Base-by-base conservation (phyloP, 345 rosid species). In the Clausena lansium region DNA sequence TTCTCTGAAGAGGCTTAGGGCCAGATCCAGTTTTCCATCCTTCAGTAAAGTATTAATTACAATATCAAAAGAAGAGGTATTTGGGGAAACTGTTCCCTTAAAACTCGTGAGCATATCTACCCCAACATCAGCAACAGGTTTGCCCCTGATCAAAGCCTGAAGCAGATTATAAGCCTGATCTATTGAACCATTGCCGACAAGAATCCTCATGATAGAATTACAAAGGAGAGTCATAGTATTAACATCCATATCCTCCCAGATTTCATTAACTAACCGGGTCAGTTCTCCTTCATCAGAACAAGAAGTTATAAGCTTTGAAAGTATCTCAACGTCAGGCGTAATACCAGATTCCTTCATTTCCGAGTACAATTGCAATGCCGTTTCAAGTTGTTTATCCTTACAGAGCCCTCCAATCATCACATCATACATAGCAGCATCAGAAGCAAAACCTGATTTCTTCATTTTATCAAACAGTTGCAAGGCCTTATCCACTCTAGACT, bases 361-460 rank as follows among this genome's bases (percentile, higher is more conserved):
- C 58, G 82, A 73, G 78, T 86, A 89, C 86, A 93, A 86, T 54
- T 67, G 68, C 67, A 93, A 71, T 52, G 94, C 95, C 81, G 80
- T 86, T 68, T 87, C 86, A 59, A 82, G 86, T 71, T 93, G 88
- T 54, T 86, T 86, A 71, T 75, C 79, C 73, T 63, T 77, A 72
- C 95, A 91, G 15, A 95, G 70, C 33, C 86, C 97, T 65, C 92
- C 92, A 71, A 95, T 86, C 72, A 95, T 74, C 81, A 87, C 94
- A 84, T 95, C 93, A 83, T 87, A 93, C 76, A 88, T 81, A 4
- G 91, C 85, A 73, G 91, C 77, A 76, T 83, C 86, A 62, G 88
- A 92, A 17, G 35, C n/a, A 84, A 90, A 82, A 61, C 95, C 94
- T 15, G 80, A 84, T 55, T 81, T 73, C 67, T 77, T 70, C 94